These are phyloP conservation scores for Pestalotiopsis sp. DNA, from an alignment of 2,329 filamentous ascomycete species.

Conservation along the genomic window DNA sequence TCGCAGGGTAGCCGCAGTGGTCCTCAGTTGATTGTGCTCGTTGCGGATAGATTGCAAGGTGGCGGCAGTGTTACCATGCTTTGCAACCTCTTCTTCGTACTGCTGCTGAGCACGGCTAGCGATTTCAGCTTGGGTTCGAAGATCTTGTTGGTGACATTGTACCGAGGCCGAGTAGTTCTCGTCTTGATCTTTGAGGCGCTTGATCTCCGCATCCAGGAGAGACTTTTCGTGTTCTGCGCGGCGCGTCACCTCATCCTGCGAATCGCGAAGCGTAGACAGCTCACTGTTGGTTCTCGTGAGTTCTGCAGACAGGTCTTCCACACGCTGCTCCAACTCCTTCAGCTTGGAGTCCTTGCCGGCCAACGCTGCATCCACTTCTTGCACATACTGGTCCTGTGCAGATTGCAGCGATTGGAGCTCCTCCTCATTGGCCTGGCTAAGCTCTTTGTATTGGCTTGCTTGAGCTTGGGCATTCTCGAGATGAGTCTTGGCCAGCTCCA, in stretches of 20 bases:
- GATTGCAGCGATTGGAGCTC: slow-evolving; percentile 78
- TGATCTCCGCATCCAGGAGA: slow-evolving; percentile 76
- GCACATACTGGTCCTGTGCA: slow-evolving; percentile 83
- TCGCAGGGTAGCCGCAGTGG: slow-evolving; percentile 72
- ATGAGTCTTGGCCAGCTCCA: slow-evolving; percentile 80
- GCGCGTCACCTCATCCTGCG: slow-evolving; percentile 73
- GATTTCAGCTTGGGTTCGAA: slow-evolving; percentile 92
- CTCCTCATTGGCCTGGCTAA: slow-evolving; percentile 87
- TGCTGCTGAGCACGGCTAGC: slow-evolving; percentile 91
- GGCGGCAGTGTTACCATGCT: slow-evolving; percentile 94
- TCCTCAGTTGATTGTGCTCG: slow-evolving; percentile 82
- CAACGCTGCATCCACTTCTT: slow-evolving; percentile 78
- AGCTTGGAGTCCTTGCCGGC: slow-evolving; percentile 80
- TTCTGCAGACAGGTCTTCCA: slow-evolving; percentile 83
- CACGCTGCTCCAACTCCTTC: slow-evolving; percentile 77
- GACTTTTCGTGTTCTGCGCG: slow-evolving; percentile 82
- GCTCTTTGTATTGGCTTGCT: slow-evolving; percentile 84
- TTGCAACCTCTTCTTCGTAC: slow-evolving; percentile 92
- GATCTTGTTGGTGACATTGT: slow-evolving; percentile 85
- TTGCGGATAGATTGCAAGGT: slow-evolving; percentile 75
- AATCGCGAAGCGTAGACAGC: slow-evolving; percentile 76
- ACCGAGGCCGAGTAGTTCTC: slow-evolving; percentile 79
- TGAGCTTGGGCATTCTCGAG: slow-evolving; percentile 81
- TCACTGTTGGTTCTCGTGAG: slow-evolving; percentile 81
- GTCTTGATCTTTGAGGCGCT: slow-evolving; percentile 80